phyloP scores from a whole-genome alignment of 352 stramenopile species.

The Blastocystis sp. region DNA sequence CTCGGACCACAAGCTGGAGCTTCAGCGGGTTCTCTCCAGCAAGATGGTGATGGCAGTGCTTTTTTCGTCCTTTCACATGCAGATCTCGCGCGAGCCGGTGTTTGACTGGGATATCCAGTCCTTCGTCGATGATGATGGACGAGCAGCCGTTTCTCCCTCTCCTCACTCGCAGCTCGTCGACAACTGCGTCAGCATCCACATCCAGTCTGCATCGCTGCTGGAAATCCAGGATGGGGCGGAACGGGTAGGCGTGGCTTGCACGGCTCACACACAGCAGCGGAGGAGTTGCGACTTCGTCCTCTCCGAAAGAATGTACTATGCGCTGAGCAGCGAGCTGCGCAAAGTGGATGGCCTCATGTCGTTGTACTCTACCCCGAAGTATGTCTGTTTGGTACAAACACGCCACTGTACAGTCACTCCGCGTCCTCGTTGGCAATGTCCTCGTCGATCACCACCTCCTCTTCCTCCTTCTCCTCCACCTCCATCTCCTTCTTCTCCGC shows the following conservation, averaged over 20 bases:
- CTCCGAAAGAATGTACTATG: conserved; percentile 60
- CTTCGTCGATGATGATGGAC: conserved; percentile 41
- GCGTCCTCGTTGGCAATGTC: conserved; percentile 58
- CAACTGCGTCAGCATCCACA: conserved; percentile 9
- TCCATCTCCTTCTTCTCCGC: background rate
- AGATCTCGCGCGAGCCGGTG: conserved; percentile 15
- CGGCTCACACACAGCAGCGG: background rate
- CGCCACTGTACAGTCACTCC: background rate
- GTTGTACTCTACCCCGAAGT: conserved; percentile 8
- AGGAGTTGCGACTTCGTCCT: conserved; percentile 1
- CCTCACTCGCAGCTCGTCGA: conserved; percentile 2
- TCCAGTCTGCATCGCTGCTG: background rate
- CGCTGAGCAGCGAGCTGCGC: conserved; percentile 38
- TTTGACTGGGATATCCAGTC: conserved; percentile 56
- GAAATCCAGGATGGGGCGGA: conserved; percentile 25
- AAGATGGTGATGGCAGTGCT: background rate
- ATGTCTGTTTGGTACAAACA: conserved; percentile 29
- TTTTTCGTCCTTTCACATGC: background rate
- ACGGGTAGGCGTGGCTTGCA: background rate
- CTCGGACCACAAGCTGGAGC: conserved; percentile 42
- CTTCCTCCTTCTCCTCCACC: conserved; percentile 4
- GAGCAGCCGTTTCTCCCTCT: background rate
- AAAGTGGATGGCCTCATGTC: conserved; percentile 48
- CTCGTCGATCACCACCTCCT: conserved; percentile 62
- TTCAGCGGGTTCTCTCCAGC: background rate